Evolutionary conservation across 768 basidiomycete species (phyloP), one percentile per base, ranked within the genome.

Genomic region (Crassisporium funariophilum): DNA sequence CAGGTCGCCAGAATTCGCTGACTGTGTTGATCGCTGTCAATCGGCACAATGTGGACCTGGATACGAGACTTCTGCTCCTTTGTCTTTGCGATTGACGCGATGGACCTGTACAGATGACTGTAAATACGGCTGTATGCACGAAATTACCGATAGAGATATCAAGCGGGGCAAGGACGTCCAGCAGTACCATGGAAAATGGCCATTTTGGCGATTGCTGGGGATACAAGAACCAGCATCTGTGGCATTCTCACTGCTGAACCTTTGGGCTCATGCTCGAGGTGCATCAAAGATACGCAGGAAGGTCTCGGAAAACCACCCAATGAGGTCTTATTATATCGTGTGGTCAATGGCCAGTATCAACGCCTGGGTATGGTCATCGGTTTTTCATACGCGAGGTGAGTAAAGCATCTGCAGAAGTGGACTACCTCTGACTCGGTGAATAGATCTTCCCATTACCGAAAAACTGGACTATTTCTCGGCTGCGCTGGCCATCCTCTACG

Each of bases 171-270:
- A 58, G 31, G 54, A 47, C 2, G 67, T 89, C 1, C 79, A 88
- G 35, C 94, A 97, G 56, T 95, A 89, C 65, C 81, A 92, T 58
- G 97, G 95, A 12, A 98, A 98, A 72, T 98, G 95, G 95, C 91
- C 95, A 0, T 98, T 99, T 64, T 88, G 84, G 81, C 78, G 95
- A 22, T 71, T 88, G 16, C 69, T 74, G n/a, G 91, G 94, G 22
- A 86, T 92, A 66, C 95, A 98, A 61, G 95, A 99, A 67, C 95
- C 95, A 5, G 87, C 94, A 6, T 90, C 91, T 2, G 94, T 97
- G 47, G 66, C 81, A 25, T 97, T 98, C 71, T 94, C 91, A 11
- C 58, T 97, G n/a, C 69, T 84, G 48, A 98, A 99, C 64, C 71
- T 95, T 33, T 82, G 75, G 72, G 79, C 76, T 33, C 94, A 99